Evolutionary conservation across 495 filamentous ascomycete genomes (phyloP).

Genomic region (Lophiotrema nucula): DNA sequence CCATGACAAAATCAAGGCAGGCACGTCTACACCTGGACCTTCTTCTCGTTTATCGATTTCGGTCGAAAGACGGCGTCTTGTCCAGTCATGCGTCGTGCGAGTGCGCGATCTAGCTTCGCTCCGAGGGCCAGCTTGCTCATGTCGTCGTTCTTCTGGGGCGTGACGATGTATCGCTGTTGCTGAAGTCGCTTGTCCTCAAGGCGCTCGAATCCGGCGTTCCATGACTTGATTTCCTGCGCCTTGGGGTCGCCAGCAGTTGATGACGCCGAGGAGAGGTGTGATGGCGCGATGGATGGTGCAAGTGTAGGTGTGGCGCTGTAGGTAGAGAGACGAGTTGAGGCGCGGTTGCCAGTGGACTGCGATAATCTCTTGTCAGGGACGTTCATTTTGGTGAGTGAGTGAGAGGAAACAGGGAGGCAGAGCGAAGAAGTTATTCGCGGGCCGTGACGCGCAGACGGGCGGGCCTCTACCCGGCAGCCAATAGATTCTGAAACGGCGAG

Average conservation of each 20-base stretch:
- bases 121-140: slow-evolving; percentile 87
- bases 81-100: slow-evolving; percentile 81
- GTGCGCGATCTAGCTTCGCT: slow-evolving; percentile 90
- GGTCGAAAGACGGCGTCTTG: slow-evolving; percentile 84
- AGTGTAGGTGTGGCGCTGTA: slow-evolving; percentile 74
- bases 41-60: slow-evolving; percentile 38
- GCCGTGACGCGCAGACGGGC: neutral
- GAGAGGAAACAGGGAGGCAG: neutral
- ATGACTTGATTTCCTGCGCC: slow-evolving; percentile 71
- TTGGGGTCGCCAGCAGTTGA: slow-evolving; percentile 58
- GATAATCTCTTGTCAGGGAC: slow-evolving; percentile 3
- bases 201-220: slow-evolving; percentile 79
- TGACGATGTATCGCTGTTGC: slow-evolving; percentile 81
- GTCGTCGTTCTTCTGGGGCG: slow-evolving; percentile 77
- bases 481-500: slow-evolving; percentile 11
- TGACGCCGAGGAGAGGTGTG: slow-evolving; percentile 48
- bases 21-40: slow-evolving; percentile 14
- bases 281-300: slow-evolving; percentile 55
- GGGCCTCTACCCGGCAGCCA: slow-evolving; percentile 1
- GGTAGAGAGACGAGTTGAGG: slow-evolving; percentile 77
- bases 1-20: neutral
- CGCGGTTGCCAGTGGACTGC: slow-evolving; percentile 47
- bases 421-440: slow-evolving; percentile 11
- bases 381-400: slow-evolving; percentile 6
- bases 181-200: slow-evolving; percentile 86